phyloP scores from a whole-genome alignment of 495 filamentous ascomycete genomes.

The Neurospora pannonica region DNA sequence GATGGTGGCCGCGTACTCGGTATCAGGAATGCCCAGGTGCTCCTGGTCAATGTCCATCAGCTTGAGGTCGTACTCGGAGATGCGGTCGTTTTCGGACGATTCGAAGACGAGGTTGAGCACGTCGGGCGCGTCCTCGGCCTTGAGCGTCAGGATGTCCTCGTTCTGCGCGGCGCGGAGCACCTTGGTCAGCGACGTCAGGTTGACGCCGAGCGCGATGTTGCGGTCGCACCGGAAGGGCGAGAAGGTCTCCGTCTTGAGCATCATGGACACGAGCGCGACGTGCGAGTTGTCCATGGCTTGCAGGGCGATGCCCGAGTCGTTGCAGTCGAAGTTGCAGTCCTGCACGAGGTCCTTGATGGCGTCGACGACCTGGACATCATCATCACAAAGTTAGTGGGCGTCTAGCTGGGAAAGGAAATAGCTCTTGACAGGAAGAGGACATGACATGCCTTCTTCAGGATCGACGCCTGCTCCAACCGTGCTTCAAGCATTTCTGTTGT shows the following conservation, averaged over 20 bases:
- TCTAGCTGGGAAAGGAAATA: neutral
- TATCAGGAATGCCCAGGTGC: slow-evolving; percentile 96
- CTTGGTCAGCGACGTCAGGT: slow-evolving; percentile 92
- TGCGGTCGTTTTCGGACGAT: slow-evolving; percentile 73
- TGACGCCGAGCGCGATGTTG: slow-evolving; percentile 96
- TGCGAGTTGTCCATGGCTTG: slow-evolving; percentile 99
- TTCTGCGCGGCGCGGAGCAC: slow-evolving; percentile 90
- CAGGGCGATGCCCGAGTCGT: slow-evolving; percentile 95
- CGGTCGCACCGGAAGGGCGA: slow-evolving; percentile 97
- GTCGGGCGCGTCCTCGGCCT: slow-evolving; percentile 95
- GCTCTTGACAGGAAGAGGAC: neutral
- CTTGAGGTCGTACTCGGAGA: slow-evolving; percentile 99
- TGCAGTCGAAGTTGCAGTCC: slow-evolving; percentile 99
- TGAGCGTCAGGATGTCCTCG: slow-evolving; percentile 91
- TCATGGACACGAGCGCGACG: slow-evolving; percentile 97
- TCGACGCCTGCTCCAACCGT: slow-evolving; percentile 83
- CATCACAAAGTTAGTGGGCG: neutral
- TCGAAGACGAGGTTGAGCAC: slow-evolving; percentile 94
- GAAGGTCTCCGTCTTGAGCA: slow-evolving; percentile 92
- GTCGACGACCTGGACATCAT: slow-evolving; percentile 68
- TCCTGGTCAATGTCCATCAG: slow-evolving; percentile 99
- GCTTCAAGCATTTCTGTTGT: slow-evolving; percentile 72
- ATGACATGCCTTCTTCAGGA: slow-evolving; percentile 83
- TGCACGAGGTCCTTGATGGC: slow-evolving; percentile 99
- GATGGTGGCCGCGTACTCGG: slow-evolving; percentile 89